phyloP scores from a whole-genome alignment of 2,329 filamentous ascomycete genomes.

The Aureobasidium sp. region DNA sequence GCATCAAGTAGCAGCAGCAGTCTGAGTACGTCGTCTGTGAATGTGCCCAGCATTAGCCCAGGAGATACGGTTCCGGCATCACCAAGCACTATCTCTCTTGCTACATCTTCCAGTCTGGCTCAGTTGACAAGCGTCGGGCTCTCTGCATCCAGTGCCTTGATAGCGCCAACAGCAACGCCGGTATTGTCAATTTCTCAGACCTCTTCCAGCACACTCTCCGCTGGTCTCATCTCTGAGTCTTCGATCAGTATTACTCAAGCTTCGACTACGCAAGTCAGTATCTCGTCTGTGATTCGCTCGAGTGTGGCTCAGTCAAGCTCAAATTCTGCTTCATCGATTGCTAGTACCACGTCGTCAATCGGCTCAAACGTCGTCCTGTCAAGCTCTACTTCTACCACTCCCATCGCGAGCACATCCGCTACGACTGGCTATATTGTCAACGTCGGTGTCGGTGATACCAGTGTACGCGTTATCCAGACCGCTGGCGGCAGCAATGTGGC shows the following conservation, averaged over 20 bases:
- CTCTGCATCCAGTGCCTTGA: neutral
- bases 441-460: neutral
- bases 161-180: neutral
- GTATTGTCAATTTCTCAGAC: no score
- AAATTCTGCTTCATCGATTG: no score
- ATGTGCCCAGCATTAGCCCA: neutral
- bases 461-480: slow-evolving; percentile 8
- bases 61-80: neutral
- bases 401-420: neutral
- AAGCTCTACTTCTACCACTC: neutral
- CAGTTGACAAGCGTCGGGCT: neutral
- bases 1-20: neutral
- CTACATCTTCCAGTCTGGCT: neutral
- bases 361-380: neutral
- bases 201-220: no score
- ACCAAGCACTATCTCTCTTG: neutral
- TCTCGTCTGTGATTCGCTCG: no score
- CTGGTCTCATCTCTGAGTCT: no score
- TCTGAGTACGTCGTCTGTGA: neutral
- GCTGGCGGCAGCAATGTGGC: slow-evolving; percentile 11
- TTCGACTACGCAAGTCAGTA: no score
- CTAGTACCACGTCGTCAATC: neutral
- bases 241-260: neutral
- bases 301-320: no score
- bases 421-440: slow-evolving; percentile 3